phyloP scores from a whole-genome alignment of 192 early-diverging fungal genomes.

The Spinellus fusiger region DNA sequence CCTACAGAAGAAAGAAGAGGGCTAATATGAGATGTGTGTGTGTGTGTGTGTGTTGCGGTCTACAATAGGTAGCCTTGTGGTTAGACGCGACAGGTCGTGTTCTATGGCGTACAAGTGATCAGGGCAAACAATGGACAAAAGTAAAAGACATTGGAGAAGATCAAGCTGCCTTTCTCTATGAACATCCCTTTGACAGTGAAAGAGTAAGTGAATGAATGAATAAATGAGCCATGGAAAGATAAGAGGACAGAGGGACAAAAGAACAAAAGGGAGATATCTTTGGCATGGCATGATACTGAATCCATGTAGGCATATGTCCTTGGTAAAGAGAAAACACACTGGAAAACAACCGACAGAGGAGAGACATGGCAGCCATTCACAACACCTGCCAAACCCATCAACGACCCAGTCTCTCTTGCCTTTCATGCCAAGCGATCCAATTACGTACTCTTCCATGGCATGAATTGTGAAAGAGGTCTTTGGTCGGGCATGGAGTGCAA shows the following conservation, averaged over 20 bases:
- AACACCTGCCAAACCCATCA: conserved; percentile 37
- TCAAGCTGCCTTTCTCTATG: conserved; percentile 41
- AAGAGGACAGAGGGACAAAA: conserved; percentile 37
- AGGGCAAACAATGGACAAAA: conserved; percentile 58
- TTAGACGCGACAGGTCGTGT: conserved; percentile 42
- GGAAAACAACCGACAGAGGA: conserved; percentile 55
- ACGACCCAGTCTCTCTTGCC: conserved; percentile 5
- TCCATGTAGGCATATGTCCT: conserved; percentile 50
- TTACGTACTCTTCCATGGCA: conserved; percentile 62
- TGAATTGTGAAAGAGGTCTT: conserved; percentile 41
- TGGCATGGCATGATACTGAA: no score
- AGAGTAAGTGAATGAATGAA: no score
- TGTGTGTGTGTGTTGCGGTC: not conserved
- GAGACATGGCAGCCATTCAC: conserved; percentile 50
- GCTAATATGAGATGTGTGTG: not conserved
- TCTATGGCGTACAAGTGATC: conserved; percentile 57
- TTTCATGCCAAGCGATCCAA: conserved; percentile 56
- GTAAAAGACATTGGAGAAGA: conserved; percentile 40
- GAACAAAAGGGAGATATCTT: conserved; percentile 20
- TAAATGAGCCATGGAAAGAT: conserved; percentile 31
- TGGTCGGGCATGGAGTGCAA: conserved; percentile 47
- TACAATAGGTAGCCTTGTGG: conserved; percentile 40
- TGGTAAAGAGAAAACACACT: conserved; percentile 43
- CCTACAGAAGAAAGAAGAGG: not conserved
- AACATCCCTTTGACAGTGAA: conserved; percentile 60